A percentile compares a stretch with the other conserved stretches of the same genome.
phyloP scores from a whole-genome alignment of 129 eudicot genomes.

The Helianthus annuus region HanXRQr2.0-SUNRISE NC_035434.2:137381425-137381924 shows the following conservation, averaged over 20 bases:
- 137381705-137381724: conserved; percentile 41
- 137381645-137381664: background rate
- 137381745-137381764: conserved; percentile 74
- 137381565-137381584: too few relatives aligned
- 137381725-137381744: conserved; percentile 65
- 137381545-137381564: too few relatives aligned
- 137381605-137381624: too few relatives aligned
- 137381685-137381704: conserved; percentile 41
- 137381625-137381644: background rate
- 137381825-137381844: conserved; percentile 74
- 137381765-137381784: conserved; percentile 62
- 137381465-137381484: too few relatives aligned
- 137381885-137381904: conserved; percentile 15
- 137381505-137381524: too few relatives aligned
- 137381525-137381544: too few relatives aligned
- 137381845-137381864: conserved; percentile 90
- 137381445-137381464: too few relatives aligned
- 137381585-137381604: too few relatives aligned
- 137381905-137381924: background rate
- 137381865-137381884: conserved; percentile 63
- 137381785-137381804: conserved; percentile 77
- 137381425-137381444: too few relatives aligned
- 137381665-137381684: conserved; percentile 24
- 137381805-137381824: conserved; percentile 62
- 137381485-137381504: too few relatives aligned